Conservation (phyloP, 1,284 basidiomycete genomes). For the Pyrrhoderma lamaoense region DNA sequence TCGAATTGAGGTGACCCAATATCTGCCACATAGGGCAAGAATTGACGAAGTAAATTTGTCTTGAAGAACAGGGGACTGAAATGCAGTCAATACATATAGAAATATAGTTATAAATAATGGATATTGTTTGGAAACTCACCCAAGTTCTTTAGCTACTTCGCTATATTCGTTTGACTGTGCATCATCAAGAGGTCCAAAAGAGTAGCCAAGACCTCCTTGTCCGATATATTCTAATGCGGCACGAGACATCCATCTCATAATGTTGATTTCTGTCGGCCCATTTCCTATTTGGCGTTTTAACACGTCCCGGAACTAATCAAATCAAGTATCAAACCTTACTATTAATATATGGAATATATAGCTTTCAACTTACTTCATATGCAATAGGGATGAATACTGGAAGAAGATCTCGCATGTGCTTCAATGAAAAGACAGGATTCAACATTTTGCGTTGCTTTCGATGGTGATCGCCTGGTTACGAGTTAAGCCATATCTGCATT, state of each 20-base stretch:
- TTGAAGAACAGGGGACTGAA: slow-evolving; percentile 4
- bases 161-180: neutral
- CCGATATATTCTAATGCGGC: neutral
- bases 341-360: neutral
- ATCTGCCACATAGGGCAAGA: slow-evolving; percentile 23
- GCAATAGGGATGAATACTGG: slow-evolving; percentile 26
- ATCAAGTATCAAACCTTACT: neutral
- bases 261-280: neutral
- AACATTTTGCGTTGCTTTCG: slow-evolving; percentile 26
- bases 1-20: slow-evolving; percentile 25
- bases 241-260: neutral
- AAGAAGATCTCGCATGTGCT: slow-evolving; percentile 24
- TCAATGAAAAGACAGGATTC: slow-evolving; percentile 27
- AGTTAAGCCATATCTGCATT: neutral
- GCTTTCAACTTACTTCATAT: slow-evolving; percentile 18
- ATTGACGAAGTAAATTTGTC: slow-evolving; percentile 18
- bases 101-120: too few relatives aligned
- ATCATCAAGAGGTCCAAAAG: neutral
- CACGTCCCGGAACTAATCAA: neutral
- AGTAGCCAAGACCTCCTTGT: neutral
- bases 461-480: slow-evolving; percentile 22
- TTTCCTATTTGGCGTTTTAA: neutral
- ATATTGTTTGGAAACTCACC: too few relatives aligned
- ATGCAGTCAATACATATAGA: too few relatives aligned
- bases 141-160: neutral